Base-by-base conservation (phyloP, 140 eudicot species). In the Cichorium intybus region DNA sequence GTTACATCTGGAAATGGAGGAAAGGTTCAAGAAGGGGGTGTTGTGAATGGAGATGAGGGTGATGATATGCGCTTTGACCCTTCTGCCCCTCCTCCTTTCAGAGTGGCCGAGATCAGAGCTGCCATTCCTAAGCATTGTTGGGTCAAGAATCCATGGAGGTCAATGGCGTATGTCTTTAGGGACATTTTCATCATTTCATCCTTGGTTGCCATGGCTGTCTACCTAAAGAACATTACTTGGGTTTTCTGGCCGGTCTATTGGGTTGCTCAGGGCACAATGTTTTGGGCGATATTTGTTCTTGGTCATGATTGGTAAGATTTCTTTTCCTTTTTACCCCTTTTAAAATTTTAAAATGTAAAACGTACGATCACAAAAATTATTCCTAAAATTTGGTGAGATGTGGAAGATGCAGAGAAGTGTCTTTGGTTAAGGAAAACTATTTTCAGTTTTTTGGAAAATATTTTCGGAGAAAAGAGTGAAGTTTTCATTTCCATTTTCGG, bases 231-330 rank as follows among this genome's bases (percentile, higher is more conserved):
- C 41, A 0, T 74, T 39, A 74, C 64, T 54, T 80, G 87, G 89
- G 31, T 7, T 45, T 67, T 77, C 41, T 86, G 87, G 89, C 87
- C 74, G 20, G 1, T 77, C 17, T 77, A 77, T 53, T 77, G 79
- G 80, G 64, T 22, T 56, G 62, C 52, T 21, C 75, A 80, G 8
- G 85, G 78, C 29, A 64, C 81, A 64, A 78, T 72, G 89, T 62
- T 80, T 64, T 75, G 75, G 81, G 81, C 81, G 1, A 56, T 77
- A 45, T 77, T 77, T 77, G 81, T 82, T 55, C 84, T 85, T 54
- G 89, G 95, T 27, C 89, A 85, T 71, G 95, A 85, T 63, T 85
- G 95, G 95, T 85, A 80, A 15, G 29, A 11, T 55, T 31, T 28
- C 35, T 50, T 31, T n/a, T 24, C 15, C 15, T 17, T 27, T 39